Conservation (phyloP, 768 basidiomycete genomes). For the Tylopilus subfusipes region DNA sequence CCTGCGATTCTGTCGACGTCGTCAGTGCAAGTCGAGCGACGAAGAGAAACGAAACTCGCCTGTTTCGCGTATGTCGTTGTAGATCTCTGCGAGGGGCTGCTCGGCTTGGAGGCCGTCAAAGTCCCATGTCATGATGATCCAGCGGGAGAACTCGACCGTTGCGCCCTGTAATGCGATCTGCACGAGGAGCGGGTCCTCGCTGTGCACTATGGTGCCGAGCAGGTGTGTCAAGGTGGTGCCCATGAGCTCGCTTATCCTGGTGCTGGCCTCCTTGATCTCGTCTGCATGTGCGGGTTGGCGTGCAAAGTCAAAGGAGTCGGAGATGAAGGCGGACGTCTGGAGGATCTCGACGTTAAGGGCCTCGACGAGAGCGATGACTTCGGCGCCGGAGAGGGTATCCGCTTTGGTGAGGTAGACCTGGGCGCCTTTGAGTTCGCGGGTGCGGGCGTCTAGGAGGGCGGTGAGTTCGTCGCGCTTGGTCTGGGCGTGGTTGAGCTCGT, state of each 20-base stretch:
- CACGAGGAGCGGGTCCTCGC: conserved; percentile 38
- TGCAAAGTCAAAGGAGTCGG: conserved; percentile 36
- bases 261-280: conserved; percentile 29
- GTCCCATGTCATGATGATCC: conserved; percentile 36
- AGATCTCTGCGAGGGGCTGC: conserved; percentile 31
- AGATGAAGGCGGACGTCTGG: conserved; percentile 44
- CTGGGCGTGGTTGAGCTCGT: conserved; percentile 26
- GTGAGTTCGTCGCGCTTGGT: conserved; percentile 28
- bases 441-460: conserved; percentile 32
- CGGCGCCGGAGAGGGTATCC: conserved; percentile 43
- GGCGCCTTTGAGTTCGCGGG: conserved; percentile 39
- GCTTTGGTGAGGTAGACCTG: conserved; percentile 43
- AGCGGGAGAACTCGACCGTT: conserved; percentile 30
- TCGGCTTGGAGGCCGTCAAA: conserved; percentile 30
- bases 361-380: conserved; percentile 39
- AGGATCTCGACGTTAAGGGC: conserved; percentile 47
- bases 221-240: conserved; percentile 25
- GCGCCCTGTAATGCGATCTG: conserved; percentile 37
- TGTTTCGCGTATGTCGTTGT: conserved; percentile 40
- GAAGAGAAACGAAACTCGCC: conserved; percentile 29
- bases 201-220: conserved; percentile 23
- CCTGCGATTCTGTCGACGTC: conserved; percentile 42
- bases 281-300: conserved; percentile 18
- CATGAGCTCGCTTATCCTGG: conserved; percentile 32
- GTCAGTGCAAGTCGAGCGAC: neutral